Base-by-base conservation (phyloP, 116 monocot genomes). In the Cymodocea nodosa region DNA sequence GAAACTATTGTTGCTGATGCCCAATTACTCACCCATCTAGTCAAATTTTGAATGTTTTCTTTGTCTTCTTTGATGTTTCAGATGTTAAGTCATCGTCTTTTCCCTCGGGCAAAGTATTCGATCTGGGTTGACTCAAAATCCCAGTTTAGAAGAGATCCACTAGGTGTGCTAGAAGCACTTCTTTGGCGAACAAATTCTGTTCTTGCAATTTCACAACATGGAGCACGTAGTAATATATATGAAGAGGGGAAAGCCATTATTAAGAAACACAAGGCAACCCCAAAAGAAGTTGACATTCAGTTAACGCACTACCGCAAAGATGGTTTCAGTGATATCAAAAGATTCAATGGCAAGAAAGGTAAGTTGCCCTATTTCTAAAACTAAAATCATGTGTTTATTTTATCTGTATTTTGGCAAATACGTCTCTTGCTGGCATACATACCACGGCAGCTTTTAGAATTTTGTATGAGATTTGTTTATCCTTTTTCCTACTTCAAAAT, bases 41-140 rank as follows among this genome's bases (percentile, higher is more conserved):
- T 44, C 44, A 4, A 44, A 4, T 10, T 44, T 44, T 44, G 44
- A 44, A 44, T 4, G 11, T 56, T 23, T 56, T 56, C 15, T 73
- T 9, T 51, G 30, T 11, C 49, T 63, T 59, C 62, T 17, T 44
- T 34, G 3, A 16, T 54, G 18, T 64, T 23, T 60, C 78, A 92
- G 98, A 82, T 98, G 89, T 73, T 98, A 71, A 81, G 89, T 62
- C 98, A 98, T 63, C 88, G 92, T 50, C 89, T 98, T 63, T 98
- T 98, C 69, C 98, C 92, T 67, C 59, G 62, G 81, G 80, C 92
- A 71, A 80, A 77, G 63, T 92, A 86, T 76, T 92, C 98, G 48
- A 92, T 92, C 58, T 92, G 92, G 98, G 92, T 98, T 44, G 98
- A 98, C 56, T 92, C 98, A 40, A 98, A 98, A 58, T 98, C 92